Conservation (phyloP, 2,329 filamentous ascomycete genomes). For the Orbilia ellipsospora region DNA sequence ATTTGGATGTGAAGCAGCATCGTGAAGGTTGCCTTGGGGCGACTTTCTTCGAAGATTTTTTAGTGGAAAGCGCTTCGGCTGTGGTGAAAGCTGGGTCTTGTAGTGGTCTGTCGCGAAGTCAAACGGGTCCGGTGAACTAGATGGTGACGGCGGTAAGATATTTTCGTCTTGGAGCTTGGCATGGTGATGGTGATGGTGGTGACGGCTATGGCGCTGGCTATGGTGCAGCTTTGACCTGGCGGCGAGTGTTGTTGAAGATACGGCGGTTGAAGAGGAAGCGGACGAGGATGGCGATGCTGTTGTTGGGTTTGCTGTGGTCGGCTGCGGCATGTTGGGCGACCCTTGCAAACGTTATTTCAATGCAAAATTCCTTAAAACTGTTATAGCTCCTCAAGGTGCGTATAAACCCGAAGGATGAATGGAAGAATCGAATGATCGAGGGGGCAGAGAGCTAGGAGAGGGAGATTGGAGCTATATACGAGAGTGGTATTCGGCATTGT, state of each 20-base stretch:
- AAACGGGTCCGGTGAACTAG: conserved; percentile 41
- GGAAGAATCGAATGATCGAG: background rate
- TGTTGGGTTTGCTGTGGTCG: conserved; percentile 32
- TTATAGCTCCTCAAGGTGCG: too few species aligned
- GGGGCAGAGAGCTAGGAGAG: conserved; percentile 1
- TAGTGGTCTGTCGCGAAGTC: conserved; percentile 20
- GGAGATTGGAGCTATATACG: conserved; percentile 22
- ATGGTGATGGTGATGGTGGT: conserved; percentile 7
- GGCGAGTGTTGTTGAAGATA: conserved; percentile 8
- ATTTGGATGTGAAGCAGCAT: conserved; percentile 28
- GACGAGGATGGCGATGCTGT: too few species aligned
- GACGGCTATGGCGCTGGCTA: too few species aligned
- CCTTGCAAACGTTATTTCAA: background rate
- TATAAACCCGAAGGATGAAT: background rate
- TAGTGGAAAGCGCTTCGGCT: conserved; percentile 31
- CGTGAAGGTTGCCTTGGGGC: conserved; percentile 41
- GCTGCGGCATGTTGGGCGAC: conserved; percentile 33
- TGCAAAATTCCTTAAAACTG: too few species aligned
- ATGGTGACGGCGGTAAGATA: conserved; percentile 34
- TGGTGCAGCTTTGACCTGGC: conserved; percentile 26
- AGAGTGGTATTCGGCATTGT: background rate
- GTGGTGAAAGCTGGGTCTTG: conserved; percentile 23
- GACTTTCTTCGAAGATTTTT: conserved; percentile 46
- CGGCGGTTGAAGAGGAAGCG: background rate
- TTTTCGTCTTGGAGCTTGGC: conserved; percentile 20